Evolutionary conservation across 2,329 filamentous ascomycete genomes (phyloP).

Genomic region (Penicillium sp.): DNA sequence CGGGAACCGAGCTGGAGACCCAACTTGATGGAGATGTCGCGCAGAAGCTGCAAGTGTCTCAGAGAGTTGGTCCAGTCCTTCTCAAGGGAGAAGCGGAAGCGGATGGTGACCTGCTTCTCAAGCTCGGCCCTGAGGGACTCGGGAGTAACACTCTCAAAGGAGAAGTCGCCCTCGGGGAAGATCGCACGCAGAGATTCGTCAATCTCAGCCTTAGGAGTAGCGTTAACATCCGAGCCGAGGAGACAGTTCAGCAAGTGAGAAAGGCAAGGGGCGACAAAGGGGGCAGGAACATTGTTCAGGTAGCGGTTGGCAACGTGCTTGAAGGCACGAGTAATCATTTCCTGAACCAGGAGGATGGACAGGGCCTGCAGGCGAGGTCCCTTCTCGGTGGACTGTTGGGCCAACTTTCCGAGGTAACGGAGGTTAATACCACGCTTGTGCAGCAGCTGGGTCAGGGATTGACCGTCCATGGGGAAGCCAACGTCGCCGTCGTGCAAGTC

Average conservation of each 20-base stretch:
- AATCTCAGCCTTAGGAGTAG: constrained; percentile 73
- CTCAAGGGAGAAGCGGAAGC: constrained; percentile 75
- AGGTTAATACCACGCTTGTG: constrained; percentile 98
- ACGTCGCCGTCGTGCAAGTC: constrained; percentile 91
- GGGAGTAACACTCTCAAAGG: constrained; percentile 76
- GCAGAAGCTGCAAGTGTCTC: constrained; percentile 78
- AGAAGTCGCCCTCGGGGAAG: constrained; percentile 78
- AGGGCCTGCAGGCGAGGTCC: constrained; percentile 74
- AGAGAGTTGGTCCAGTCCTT: constrained; percentile 66
- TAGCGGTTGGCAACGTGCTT: constrained; percentile 85
- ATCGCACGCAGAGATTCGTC: constrained; percentile 71
- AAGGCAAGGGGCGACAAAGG: constrained; percentile 75
- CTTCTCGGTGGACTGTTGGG: constrained; percentile 64
- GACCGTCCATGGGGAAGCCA: constrained; percentile 98
- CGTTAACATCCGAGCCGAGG: constrained; percentile 72
- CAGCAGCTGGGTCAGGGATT: constrained; percentile 80
- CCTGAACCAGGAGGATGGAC: constrained; percentile 74
- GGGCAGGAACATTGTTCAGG: constrained; percentile 73
- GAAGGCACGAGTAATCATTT: constrained; percentile 94
- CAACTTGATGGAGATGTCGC: constrained; percentile 84
- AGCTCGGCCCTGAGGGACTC: constrained; percentile 69
- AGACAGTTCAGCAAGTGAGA: constrained; percentile 93
- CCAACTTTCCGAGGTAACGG: constrained; percentile 86
- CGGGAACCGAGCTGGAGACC: constrained; percentile 84
- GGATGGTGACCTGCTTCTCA: constrained; percentile 66